Base-by-base conservation (phyloP, 2,329 filamentous ascomycete genomes). In the Ilyonectria destructans region DNA sequence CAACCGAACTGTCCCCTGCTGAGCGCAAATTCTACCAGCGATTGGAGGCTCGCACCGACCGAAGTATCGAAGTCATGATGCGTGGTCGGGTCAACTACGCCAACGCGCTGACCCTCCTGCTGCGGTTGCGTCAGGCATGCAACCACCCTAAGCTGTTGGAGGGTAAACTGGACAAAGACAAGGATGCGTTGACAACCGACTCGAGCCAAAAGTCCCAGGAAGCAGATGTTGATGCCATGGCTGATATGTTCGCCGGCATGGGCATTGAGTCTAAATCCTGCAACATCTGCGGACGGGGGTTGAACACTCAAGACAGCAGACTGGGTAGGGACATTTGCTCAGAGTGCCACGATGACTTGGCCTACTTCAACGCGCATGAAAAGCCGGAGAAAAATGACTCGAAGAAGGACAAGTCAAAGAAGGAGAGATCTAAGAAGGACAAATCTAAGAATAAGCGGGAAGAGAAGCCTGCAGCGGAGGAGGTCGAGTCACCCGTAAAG, bases 101-200 rank as follows among this genome's bases (percentile, higher is more conserved):
- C 66, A 97, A 95, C 75, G 96, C 96, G 19, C 89, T 99, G 77
- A 95, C 97, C 13, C 85, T 99, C 68, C 88, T 99, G n/a, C 85
- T 99, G 63, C 91, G 96, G 45, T 85, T 99, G 68, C 89, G 96
- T 67, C 96, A 99, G 80, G 93, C 95, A 21, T 99, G 96, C 81
- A 97, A 99, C 77, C 96, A 99, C 79, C 95, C 95, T 0, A 92
- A 94, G 72, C 86, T 99, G 52, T 92, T 97, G 13, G 93, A 94
- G 71, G 92, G 91, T 70, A 96, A 97, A 77, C 86, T 98, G 65
- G 92, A 92, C 62, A 93, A 93, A 71, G 96, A 99, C 79, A 94
- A 92, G 75, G 96, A 98, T 76, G 93, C 94, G 2, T 83, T 97
- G 62, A 87, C 90, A 1, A 92, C 90, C 1, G 92, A 89, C 68